Percentiles rank a stretch among this genome's conserved stretches.
phyloP scores from a whole-genome alignment of 2,329 filamentous ascomycete species.

The Aspergillus piperis region DNA sequence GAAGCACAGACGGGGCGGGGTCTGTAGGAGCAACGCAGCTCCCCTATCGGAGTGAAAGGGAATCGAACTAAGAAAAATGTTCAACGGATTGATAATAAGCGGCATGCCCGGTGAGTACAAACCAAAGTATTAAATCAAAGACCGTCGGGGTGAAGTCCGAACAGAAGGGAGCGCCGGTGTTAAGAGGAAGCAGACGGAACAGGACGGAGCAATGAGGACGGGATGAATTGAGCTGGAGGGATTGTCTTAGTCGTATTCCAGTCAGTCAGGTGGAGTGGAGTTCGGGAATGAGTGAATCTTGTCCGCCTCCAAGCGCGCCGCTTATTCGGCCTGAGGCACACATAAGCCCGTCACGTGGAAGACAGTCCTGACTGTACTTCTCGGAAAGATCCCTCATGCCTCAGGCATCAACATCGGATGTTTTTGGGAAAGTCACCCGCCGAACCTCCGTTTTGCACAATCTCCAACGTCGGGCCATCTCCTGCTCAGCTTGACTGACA shows the following conservation, averaged over 20 bases:
- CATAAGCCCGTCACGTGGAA: not conserved
- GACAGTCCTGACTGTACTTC: not conserved
- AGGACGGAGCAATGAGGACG: constrained; percentile 19
- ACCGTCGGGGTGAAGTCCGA: not conserved
- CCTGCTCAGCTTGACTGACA: constrained; percentile 36
- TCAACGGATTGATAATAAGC: constrained; percentile 12
- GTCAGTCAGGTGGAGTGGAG: constrained; percentile 30
- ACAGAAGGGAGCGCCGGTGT: constrained; percentile 12
- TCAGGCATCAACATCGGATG: constrained; percentile 24
- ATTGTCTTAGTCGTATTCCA: constrained; percentile 14
- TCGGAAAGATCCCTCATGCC: constrained; percentile 9
- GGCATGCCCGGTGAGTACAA: constrained; percentile 18
- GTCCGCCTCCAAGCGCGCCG: constrained; percentile 11
- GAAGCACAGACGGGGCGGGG: constrained; percentile 35
- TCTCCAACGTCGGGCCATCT: constrained; percentile 42
- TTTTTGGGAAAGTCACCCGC: constrained; percentile 34
- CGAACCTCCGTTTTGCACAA: constrained; percentile 44
- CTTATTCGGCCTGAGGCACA: constrained; percentile 22
- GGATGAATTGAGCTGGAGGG: constrained; percentile 10
- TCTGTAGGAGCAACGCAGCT: constrained; percentile 29
- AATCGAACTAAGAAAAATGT: constrained; percentile 20
- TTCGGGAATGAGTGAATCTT: constrained; percentile 1
- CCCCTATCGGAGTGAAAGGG: constrained; percentile 27
- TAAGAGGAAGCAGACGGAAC: constrained; percentile 12
- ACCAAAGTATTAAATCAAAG: constrained; percentile 9